Evolutionary conservation across 108 stramenopile species (phyloP).

Genomic region (Nitzschia inconspicua): DNA sequence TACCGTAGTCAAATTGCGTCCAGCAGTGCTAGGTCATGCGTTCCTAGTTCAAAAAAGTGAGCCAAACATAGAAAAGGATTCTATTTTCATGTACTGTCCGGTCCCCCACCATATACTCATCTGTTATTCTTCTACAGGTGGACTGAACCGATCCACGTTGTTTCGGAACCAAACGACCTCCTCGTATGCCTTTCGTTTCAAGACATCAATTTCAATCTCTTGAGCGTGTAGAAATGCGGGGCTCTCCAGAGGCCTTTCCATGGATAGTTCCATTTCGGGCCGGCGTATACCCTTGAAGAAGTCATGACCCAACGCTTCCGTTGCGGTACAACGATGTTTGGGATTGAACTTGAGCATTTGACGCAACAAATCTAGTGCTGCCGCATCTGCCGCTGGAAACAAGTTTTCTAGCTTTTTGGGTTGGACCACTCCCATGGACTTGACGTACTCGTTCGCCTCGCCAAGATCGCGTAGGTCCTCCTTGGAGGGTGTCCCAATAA

Average conservation of each 20-base stretch:
- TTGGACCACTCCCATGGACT: slow-evolving; percentile 49
- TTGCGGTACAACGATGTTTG: slow-evolving; percentile 79
- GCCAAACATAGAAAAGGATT: too few relatives aligned
- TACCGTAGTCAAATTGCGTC: too few relatives aligned
- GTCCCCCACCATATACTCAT: too few relatives aligned
- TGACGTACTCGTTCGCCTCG: slow-evolving; percentile 77
- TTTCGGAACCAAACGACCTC: slow-evolving; percentile 77
- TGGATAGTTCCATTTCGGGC: slow-evolving; percentile 51
- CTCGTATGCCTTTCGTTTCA: slow-evolving; percentile 74
- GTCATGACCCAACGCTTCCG: slow-evolving; percentile 90
- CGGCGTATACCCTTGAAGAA: slow-evolving; percentile 78
- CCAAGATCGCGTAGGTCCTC: slow-evolving; percentile 80
- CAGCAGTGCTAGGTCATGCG: too few relatives aligned
- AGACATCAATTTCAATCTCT: slow-evolving; percentile 52
- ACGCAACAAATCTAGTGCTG: slow-evolving; percentile 85
- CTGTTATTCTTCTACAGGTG: too few relatives aligned
- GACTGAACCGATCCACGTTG: slow-evolving; percentile 2
- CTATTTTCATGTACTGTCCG: too few relatives aligned
- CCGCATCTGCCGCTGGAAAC: slow-evolving; percentile 75
- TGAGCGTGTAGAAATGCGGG: slow-evolving; percentile 71
- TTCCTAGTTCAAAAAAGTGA: too few relatives aligned
- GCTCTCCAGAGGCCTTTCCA: slow-evolving; percentile 46
- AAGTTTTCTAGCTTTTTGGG: slow-evolving; percentile 54
- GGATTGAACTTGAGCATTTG: slow-evolving; percentile 96
- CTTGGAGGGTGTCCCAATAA: slow-evolving; percentile 88